A percentile compares a stretch with the other conserved stretches of the same genome.
phyloP scores from a whole-genome alignment of 2,329 filamentous ascomycete species.

The Leptographium procerum region DNA sequence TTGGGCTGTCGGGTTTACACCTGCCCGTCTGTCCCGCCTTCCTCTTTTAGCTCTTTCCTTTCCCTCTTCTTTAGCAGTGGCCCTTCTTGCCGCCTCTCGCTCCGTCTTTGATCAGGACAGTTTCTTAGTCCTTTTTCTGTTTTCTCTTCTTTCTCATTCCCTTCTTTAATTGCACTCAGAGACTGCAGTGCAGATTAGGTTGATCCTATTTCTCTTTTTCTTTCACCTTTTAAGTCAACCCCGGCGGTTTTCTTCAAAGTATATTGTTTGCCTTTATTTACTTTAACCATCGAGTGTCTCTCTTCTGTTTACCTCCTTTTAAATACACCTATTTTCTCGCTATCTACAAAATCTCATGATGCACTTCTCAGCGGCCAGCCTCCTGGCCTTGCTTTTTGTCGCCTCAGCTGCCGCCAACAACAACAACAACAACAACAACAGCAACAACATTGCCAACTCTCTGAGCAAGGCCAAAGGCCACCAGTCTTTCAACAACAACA shows the following conservation, averaged over 20 bases:
- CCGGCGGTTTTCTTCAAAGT: background rate
- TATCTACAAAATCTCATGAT: conserved; percentile 6
- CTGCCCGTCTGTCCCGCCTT: background rate
- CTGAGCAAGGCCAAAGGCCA: conserved; percentile 8
- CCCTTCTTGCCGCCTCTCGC: background rate
- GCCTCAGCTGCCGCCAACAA: background rate
- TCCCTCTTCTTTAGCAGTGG: background rate
- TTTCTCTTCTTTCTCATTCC: too few species aligned
- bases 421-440: conserved; percentile 5
- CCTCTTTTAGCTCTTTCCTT: background rate
- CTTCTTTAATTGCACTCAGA: background rate
- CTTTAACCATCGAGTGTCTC: background rate
- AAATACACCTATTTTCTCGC: too few species aligned
- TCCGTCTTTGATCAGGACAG: too few species aligned
- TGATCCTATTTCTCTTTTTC: background rate
- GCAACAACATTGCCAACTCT: background rate
- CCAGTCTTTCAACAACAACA: conserved; percentile 1
- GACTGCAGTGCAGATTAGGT: conserved; percentile 9
- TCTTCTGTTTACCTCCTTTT: too few species aligned
- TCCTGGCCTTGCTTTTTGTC: conserved; percentile 12
- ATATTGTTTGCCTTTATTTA: background rate
- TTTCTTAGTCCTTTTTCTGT: background rate
- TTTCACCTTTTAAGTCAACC: background rate
- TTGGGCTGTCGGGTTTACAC: too few species aligned
- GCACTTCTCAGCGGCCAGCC: conserved; percentile 13